Evolutionary conservation across 441 rosid species (phyloP), one percentile per base, ranked within the genome.

Genomic region (Caryocar brasiliense): DNA sequence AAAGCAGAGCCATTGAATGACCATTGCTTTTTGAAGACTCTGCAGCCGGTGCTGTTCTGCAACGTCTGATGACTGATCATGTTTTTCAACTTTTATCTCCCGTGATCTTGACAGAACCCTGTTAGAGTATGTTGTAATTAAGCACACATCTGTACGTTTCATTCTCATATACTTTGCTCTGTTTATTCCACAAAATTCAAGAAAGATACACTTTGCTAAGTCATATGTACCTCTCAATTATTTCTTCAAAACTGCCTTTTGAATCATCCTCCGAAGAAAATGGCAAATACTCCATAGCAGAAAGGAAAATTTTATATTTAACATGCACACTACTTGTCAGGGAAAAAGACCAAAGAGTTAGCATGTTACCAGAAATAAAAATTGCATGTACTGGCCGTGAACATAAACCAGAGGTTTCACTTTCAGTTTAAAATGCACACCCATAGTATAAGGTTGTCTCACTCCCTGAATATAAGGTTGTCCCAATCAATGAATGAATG

Each of bases 1-100:
- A 66, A 88, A 93, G 78, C 99, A 93, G 54, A 93, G 92, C 96
- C 97, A 93, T 65, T 86, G 99, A 59, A 93, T 80, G 44, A 73
- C 93, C 76, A 75, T 78, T 59, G 99, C 97, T 66, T 93, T 93
- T 58, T 86, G 88, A 59, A 93, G 91, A 75, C 96, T 88, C 64
- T 79, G 93, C 67, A 79, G 71, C 60, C 88, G 89, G 54, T 88
- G 96, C 79, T 93, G 95, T 76, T 93, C 97, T 3, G 87, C 89
- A 71, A 88, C 86, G 56, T 85, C 95, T 44, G 79, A 71, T 61
- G 86, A 71, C 46, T 76, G 66, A 38, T 89, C 96, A 71, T 84
- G 74, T 65, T 84, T 82, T 62, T 77, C 82, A 66, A 58, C 66
- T 70, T 76, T 92, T 62, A 75, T 70, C 82, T 89, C 95, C 42